A percentile compares a stretch with the other conserved stretches of the same genome.
Conservation (phyloP, 495 filamentous ascomycete genomes). For the Aspergillus bridgeri region DNA sequence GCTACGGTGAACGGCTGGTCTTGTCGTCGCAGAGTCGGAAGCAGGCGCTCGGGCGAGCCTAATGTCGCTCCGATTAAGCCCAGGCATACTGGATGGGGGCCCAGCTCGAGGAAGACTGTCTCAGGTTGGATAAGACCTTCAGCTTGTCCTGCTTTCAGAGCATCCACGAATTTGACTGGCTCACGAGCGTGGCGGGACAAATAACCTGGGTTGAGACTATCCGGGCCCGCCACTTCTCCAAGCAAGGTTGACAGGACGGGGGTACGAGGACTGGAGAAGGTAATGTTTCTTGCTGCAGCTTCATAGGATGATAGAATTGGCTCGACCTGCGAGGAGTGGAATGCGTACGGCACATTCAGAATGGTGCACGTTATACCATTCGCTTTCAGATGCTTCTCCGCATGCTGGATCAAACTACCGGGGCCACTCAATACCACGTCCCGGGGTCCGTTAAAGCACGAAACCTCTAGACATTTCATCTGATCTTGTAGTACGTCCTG, state of each 20-base stretch:
- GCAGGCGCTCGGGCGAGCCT: neutral
- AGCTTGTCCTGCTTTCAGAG: slow-evolving; percentile 35
- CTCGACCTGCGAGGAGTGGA: slow-evolving; percentile 74
- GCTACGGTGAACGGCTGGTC: neutral
- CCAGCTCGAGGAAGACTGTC: neutral
- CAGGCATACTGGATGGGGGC: neutral
- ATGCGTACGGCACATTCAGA: slow-evolving; percentile 69
- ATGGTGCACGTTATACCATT: slow-evolving; percentile 59
- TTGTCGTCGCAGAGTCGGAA: neutral
- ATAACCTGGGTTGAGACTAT: slow-evolving; percentile 55
- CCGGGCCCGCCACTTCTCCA: slow-evolving; percentile 51
- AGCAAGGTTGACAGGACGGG: slow-evolving; percentile 70
- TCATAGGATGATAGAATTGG: slow-evolving; percentile 65
- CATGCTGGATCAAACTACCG: slow-evolving; percentile 49
- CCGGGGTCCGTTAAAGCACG: slow-evolving; percentile 46
- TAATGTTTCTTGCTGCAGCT: slow-evolving; percentile 50
- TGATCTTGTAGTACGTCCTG: slow-evolving; percentile 22
- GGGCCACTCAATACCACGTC: slow-evolving; percentile 48
- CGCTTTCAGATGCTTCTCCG: slow-evolving; percentile 45
- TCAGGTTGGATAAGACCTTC: neutral
- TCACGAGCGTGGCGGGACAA: slow-evolving; percentile 65
- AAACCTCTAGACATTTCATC: slow-evolving; percentile 32
- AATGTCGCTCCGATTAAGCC: neutral
- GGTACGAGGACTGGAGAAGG: slow-evolving; percentile 57
- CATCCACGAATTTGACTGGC: slow-evolving; percentile 70